A percentile compares a stretch with the other conserved stretches of the same genome.
Evolutionary conservation across 2,329 filamentous ascomycete genomes (phyloP).

Genomic region (Fusarium sp.): DNA sequence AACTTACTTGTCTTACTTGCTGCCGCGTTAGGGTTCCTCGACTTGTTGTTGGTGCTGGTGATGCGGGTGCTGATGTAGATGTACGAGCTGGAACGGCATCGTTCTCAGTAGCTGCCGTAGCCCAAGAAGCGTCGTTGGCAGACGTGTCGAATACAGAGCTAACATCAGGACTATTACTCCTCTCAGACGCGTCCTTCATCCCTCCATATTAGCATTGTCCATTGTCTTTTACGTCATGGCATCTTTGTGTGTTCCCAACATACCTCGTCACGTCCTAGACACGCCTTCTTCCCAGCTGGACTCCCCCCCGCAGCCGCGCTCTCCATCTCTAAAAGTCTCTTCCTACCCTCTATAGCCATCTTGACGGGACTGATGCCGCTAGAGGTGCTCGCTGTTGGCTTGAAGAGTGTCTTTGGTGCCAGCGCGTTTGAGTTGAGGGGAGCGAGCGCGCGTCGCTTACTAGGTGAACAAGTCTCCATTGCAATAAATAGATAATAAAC

Average conservation of each 20-base stretch:
- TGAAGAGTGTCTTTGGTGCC: conserved; percentile 43
- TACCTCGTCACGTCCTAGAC: conserved; percentile 47
- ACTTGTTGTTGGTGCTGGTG: conserved; percentile 13
- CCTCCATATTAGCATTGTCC: background rate
- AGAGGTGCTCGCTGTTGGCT: conserved; percentile 4
- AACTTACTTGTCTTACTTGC: conserved; percentile 59
- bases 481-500: background rate
- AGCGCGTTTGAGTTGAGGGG: conserved; percentile 57
- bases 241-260: background rate
- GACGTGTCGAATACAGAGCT: conserved; percentile 62
- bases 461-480: conserved; percentile 49
- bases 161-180: conserved; percentile 51
- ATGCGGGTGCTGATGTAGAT: conserved; percentile 13
- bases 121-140: conserved; percentile 56
- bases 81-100: conserved; percentile 43
- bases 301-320: conserved; percentile 17
- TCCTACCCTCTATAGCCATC: conserved; percentile 42
- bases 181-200: conserved; percentile 42
- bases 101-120: conserved; percentile 59
- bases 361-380: conserved; percentile 39
- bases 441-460: conserved; percentile 59
- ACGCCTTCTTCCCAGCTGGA: conserved; percentile 47
- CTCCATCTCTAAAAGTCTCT: conserved; percentile 41
- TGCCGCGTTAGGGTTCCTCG: conserved; percentile 56
- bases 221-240: background rate